Evolutionary conservation across 2,329 filamentous ascomycete genomes (phyloP), one percentile per base, ranked within the genome.

Genomic region (Trichoderma semiorbis): DNA sequence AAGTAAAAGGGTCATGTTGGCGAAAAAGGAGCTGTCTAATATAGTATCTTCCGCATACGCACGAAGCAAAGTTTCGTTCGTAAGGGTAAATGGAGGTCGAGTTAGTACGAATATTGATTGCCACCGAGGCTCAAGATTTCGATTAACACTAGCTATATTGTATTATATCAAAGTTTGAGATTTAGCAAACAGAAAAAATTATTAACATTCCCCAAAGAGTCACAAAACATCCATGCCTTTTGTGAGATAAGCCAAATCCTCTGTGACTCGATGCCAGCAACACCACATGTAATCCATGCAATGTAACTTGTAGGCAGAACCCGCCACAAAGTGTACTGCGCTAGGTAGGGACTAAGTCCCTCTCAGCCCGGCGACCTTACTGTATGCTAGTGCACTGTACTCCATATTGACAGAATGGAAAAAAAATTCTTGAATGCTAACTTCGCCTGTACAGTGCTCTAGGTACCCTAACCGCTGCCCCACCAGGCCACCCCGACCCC

Each of bases 401-500:
- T 53, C 47, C 47, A 53, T 53, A 24, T 53, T 7, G n/a, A 53
- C 11, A 53, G 47, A 53, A 53, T 53, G 28, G 26, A 69, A 43
- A 60, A 68, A 68, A 72, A 73, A 72, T 60, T 72, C 63, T 43
- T 73, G 53, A 30, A 58, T 67, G 39, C 63, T 67, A 73, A 60
- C 65, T 60, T 47, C 21, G 60, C 60, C 24, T 36, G 30, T 66
- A 32, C 61, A 61, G 73, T 72, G 62, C 71, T 65, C 36, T 58
- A 61, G 72, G 72, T 74, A 76, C 76, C 76, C 75, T 76, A 76
- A 76, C 74, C 70, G 69, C 73, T 73, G 72, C 53, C 73, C 73
- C 69, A 73, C 72, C 64, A 61, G 32, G 34, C 32, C 21, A 26
- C 21, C 50, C 16, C n/a, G n/a, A 50, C 57, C 28, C 8, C 8